Evolutionary conservation across 148 eudicot species (phyloP), one percentile per base, ranked within the genome.

Genomic region (Silene latifolia): DNA sequence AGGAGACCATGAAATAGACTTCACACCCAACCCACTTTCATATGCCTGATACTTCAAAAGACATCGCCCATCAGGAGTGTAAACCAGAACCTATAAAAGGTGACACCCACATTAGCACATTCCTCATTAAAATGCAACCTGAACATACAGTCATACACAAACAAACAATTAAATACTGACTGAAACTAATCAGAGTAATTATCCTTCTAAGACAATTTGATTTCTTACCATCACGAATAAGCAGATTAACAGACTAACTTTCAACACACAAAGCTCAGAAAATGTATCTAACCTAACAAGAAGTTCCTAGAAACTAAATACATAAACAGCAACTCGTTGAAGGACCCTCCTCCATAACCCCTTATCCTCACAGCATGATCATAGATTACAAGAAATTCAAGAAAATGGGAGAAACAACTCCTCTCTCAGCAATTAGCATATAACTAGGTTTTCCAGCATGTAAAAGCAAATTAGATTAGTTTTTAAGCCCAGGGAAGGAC

Each of bases 1-100:
- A 46, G 98, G 97, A 79, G 98, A 95, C 98, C 98, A 95, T 71
- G 97, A 90, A 80, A 95, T 83, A 79, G 88, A 88, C 82, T 95
- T 95, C 8, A 92, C 97, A 69, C 98, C 98, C 78, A 95, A 80
- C 62, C 96, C 98, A 81, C 98, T 86, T 84, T 95, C 98, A 85
- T 95, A 95, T 77, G 98, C 98, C 85, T 90, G 98, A 87, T 90
- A 95, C 79, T 92, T 94, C 42, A 86, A 81, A 61, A 95, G 84
- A 81, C 97, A 95, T 70, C 98, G 85, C 27, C 98, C 98, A 76
- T 95, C 98, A 60, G 93, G 96, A 14, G 96, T 85, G 80, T 95
- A 95, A 80, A 95, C 86, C 81, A 95, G 85, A 76, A 95, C 89
- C 98, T 95, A 72, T 61, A 84, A 8, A 80, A 77, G 68, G 59